phyloP scores from a whole-genome alignment of 768 basidiomycete species.

The Trametes cinnabarina region DNA sequence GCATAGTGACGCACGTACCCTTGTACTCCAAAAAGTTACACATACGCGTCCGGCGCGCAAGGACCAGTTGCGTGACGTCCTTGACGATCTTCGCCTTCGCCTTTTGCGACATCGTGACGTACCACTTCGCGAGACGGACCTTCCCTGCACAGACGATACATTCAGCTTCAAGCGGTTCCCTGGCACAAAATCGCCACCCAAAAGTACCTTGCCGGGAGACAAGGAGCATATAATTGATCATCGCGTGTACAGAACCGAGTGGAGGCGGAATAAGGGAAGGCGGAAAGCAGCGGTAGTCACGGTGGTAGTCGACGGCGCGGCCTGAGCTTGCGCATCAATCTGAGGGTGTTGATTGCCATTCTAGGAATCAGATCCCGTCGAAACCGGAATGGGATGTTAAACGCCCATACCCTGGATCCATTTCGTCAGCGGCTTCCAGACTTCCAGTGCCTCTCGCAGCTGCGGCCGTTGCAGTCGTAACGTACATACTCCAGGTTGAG shows the following conservation, averaged over 20 bases:
- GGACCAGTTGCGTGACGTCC: slow-evolving; percentile 91
- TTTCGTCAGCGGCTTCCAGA: slow-evolving; percentile 6
- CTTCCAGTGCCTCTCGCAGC: too few species aligned
- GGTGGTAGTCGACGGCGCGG: background rate
- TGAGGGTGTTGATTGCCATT: slow-evolving; percentile 17
- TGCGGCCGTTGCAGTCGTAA: too few species aligned
- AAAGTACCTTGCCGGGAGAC: slow-evolving; percentile 84
- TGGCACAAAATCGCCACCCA: background rate
- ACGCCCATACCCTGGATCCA: background rate
- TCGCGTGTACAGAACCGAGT: slow-evolving; percentile 25
- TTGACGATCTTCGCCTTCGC: slow-evolving; percentile 88
- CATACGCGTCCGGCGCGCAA: slow-evolving; percentile 85
- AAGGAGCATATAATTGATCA: slow-evolving; percentile 93
- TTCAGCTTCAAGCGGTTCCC: slow-evolving; percentile 21
- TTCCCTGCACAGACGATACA: slow-evolving; percentile 57
- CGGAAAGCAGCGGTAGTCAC: background rate
- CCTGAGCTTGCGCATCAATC: background rate
- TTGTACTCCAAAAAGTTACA: slow-evolving; percentile 98
- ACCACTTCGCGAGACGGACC: slow-evolving; percentile 96
- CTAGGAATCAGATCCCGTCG: slow-evolving; percentile 2
- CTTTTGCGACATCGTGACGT: slow-evolving; percentile 77
- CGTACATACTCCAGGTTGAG: too few species aligned
- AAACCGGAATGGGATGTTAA: background rate
- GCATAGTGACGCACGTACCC: slow-evolving; percentile 50
- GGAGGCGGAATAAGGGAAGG: background rate